phyloP scores from a whole-genome alignment of 371 early-diverging fungal genomes.

The Coemansia linderi region DNA sequence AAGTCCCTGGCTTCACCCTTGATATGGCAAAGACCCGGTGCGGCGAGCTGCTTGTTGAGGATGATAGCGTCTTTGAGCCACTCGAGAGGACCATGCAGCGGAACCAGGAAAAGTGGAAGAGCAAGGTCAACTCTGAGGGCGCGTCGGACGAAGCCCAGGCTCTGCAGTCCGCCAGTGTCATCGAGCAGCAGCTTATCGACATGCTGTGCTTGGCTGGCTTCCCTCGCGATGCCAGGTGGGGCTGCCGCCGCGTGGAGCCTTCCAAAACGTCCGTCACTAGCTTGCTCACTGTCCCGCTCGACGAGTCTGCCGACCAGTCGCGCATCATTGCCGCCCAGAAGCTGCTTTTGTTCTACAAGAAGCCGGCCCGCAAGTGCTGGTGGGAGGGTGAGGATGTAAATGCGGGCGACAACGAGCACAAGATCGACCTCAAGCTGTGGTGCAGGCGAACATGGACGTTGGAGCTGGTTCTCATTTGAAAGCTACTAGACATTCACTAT shows the following conservation, averaged over 20 bases:
- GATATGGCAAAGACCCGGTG: slow-evolving; percentile 63
- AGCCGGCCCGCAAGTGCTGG: slow-evolving; percentile 86
- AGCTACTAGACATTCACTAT: slow-evolving; percentile 30
- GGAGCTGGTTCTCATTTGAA: slow-evolving; percentile 69
- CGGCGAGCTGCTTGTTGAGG: slow-evolving; percentile 65
- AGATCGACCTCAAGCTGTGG: slow-evolving; percentile 72
- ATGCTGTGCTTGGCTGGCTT: slow-evolving; percentile 87
- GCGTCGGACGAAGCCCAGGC: slow-evolving; percentile 49
- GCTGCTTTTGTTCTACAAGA: slow-evolving; percentile 79
- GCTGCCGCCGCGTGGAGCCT: slow-evolving; percentile 75
- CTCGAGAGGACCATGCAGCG: slow-evolving; percentile 70
- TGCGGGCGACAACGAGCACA: slow-evolving; percentile 58
- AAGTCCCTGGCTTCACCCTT: slow-evolving; percentile 47
- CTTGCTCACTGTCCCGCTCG: slow-evolving; percentile 69
- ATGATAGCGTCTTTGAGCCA: slow-evolving; percentile 74
- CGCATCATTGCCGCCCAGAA: slow-evolving; percentile 81
- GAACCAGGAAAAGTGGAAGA: slow-evolving; percentile 47
- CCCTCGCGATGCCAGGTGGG: slow-evolving; percentile 73
- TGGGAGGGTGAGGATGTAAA: slow-evolving; percentile 79
- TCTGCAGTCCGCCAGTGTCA: slow-evolving; percentile 66
- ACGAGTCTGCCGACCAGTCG: slow-evolving; percentile 72
- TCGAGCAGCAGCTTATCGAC: slow-evolving; percentile 83
- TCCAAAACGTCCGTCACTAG: slow-evolving; percentile 68
- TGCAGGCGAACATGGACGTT: slow-evolving; percentile 83
- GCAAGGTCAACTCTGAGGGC: slow-evolving; percentile 40